These are phyloP conservation scores for Pseudovirgaria hyperparasitica DNA, from an alignment of 2,329 filamentous ascomycete genomes.

Conservation along the genomic window DNA sequence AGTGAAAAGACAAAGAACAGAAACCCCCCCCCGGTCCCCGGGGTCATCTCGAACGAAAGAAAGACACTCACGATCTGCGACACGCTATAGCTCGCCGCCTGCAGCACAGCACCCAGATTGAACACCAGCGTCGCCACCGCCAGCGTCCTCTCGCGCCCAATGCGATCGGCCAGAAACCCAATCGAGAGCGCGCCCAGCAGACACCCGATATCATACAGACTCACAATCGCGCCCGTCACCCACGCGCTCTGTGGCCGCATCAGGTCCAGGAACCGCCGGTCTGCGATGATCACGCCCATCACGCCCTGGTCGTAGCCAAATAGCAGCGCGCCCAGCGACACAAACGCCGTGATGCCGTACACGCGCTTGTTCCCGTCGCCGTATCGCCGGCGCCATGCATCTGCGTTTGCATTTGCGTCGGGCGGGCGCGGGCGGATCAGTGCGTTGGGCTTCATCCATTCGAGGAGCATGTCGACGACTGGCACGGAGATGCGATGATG, in stretches of 20 bases:
- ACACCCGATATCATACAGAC: conserved; percentile 36
- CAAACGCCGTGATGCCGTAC: no score
- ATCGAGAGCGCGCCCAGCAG: conserved; percentile 30
- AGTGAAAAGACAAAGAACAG: no score
- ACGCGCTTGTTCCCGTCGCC: no score
- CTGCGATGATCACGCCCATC: conserved; percentile 33
- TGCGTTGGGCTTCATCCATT: no score
- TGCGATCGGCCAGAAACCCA: conserved; percentile 18
- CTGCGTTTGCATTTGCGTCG: no score
- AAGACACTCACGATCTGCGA: conserved; percentile 32
- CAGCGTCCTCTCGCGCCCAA: conserved; percentile 26
- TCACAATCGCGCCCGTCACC: conserved; percentile 40
- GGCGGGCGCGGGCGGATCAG: no score
- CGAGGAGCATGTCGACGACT: no score
- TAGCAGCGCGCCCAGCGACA: conserved; percentile 19
- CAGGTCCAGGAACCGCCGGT: conserved; percentile 32
- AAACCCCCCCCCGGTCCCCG: no score
- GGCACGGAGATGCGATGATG: no score
- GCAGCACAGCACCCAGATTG: conserved; percentile 19
- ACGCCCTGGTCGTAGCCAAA: conserved; percentile 34
- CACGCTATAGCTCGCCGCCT: conserved; percentile 21
- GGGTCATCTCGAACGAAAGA: no score
- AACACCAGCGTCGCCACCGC: conserved; percentile 28
- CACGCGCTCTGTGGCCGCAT: conserved; percentile 25
- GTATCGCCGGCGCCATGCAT: no score